Percentiles rank a stretch among this genome's conserved stretches.
phyloP scores from a whole-genome alignment of 164 flowering plant species.

The Magnolia officinalis region DNA sequence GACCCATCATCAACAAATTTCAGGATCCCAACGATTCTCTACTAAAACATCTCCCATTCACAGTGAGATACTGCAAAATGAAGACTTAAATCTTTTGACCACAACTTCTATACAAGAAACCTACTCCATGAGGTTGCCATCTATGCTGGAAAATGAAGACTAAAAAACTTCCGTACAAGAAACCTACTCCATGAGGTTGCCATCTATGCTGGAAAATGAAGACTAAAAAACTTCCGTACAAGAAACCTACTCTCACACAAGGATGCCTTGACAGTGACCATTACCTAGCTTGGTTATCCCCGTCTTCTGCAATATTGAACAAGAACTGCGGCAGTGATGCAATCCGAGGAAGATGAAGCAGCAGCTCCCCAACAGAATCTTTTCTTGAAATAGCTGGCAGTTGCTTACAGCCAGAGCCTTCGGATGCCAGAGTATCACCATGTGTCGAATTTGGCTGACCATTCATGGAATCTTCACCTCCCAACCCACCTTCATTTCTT shows the following conservation, averaged over 20 bases:
- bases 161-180: background rate
- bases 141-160: no score
- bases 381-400: conserved; percentile 57
- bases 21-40: conserved; percentile 3
- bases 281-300: conserved; percentile 41
- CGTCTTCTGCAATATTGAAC: conserved; percentile 68
- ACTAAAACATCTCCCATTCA: background rate
- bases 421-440: conserved; percentile 17
- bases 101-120: background rate
- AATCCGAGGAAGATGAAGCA: conserved; percentile 82
- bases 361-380: conserved; percentile 75
- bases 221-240: background rate
- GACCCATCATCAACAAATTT: conserved; percentile 11
- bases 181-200: no score
- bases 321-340: conserved; percentile 81
- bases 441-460: conserved; percentile 5
- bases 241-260: background rate
- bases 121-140: no score
- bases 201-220: no score
- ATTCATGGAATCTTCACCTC: conserved; percentile 15
- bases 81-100: background rate
- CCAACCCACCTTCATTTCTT: conserved; percentile 18
- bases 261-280: background rate
- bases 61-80: background rate
- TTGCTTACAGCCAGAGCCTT: conserved; percentile 32